Conservation (phyloP, 140 eudicot genomes). For the Ambrosia hybrid region DNA sequence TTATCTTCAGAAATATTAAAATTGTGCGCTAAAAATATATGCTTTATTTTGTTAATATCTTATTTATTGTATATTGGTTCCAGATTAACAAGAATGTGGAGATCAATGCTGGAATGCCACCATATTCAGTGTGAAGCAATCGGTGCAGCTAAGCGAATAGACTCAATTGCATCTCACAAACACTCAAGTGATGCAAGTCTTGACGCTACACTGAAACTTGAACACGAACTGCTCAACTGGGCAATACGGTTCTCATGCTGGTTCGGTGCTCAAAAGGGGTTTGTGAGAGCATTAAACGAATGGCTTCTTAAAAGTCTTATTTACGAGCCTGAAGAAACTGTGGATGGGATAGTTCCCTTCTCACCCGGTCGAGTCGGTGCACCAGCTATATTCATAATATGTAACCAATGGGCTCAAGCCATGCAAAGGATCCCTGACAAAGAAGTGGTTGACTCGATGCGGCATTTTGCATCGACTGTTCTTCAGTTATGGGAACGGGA, state of each 20-base stretch:
- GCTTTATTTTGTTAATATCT: constrained; percentile 14
- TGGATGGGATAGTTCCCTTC: constrained; percentile 81
- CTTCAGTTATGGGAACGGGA: constrained; percentile 84
- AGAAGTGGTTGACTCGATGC: constrained; percentile 78
- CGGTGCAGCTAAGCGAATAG: constrained; percentile 62
- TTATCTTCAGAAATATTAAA: neutral
- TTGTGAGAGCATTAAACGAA: constrained; percentile 56
- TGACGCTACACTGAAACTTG: constrained; percentile 84
- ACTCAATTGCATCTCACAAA: constrained; percentile 59
- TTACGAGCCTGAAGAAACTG: constrained; percentile 81
- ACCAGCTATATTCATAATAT: constrained; percentile 68
- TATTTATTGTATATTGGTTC: neutral
- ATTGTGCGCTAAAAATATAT: constrained; percentile 1
- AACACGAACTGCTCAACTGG: constrained; percentile 80
- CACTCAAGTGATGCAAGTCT: constrained; percentile 60
- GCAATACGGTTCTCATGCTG: constrained; percentile 73
- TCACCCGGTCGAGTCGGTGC: constrained; percentile 96
- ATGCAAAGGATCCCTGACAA: constrained; percentile 71
- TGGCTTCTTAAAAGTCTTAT: constrained; percentile 84
- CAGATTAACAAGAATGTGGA: constrained; percentile 85
- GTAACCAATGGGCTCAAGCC: constrained; percentile 88
- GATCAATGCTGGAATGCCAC: constrained; percentile 81
- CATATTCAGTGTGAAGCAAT: constrained; percentile 73
- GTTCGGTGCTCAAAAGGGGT: constrained; percentile 81
- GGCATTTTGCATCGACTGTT: constrained; percentile 58